Evolutionary conservation across 202 grass and related monocot genomes (phyloP).

Genomic region (Zizania palustris): DNA sequence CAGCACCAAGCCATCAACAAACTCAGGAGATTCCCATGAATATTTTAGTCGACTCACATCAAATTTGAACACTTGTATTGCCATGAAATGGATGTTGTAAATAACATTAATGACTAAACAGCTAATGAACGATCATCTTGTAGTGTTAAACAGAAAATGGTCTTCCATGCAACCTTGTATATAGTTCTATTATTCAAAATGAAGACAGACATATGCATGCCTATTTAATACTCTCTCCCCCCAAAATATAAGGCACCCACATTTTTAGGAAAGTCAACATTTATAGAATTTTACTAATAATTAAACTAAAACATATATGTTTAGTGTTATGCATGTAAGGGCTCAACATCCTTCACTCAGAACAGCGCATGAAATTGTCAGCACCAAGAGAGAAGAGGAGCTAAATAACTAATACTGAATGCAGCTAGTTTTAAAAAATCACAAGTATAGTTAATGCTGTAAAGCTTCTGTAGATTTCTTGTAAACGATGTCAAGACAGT

Average conservation of each 20-base stretch:
- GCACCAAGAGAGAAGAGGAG: background rate
- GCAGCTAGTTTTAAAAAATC: background rate
- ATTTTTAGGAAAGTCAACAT: too few species aligned
- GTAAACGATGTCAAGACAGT: background rate
- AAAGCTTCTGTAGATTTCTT: background rate
- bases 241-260: too few species aligned
- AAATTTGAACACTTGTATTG: background rate
- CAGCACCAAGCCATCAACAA: background rate
- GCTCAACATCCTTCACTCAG: background rate
- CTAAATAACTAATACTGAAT: background rate
- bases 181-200: background rate
- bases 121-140: background rate
- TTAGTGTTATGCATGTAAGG: too few species aligned
- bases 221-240: background rate
- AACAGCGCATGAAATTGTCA: background rate
- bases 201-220: background rate
- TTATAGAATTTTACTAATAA: too few species aligned
- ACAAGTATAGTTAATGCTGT: background rate
- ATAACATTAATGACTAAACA: background rate
- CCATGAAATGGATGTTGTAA: background rate
- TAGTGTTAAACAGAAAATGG: background rate
- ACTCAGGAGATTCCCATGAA: background rate
- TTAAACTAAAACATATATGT: too few species aligned
- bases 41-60: background rate
- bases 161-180: background rate